A percentile compares a stretch with the other conserved stretches of the same genome.
phyloP scores from a whole-genome alignment of 768 basidiomycete genomes.

The Leucocoprinus birnbaumii region DNA sequence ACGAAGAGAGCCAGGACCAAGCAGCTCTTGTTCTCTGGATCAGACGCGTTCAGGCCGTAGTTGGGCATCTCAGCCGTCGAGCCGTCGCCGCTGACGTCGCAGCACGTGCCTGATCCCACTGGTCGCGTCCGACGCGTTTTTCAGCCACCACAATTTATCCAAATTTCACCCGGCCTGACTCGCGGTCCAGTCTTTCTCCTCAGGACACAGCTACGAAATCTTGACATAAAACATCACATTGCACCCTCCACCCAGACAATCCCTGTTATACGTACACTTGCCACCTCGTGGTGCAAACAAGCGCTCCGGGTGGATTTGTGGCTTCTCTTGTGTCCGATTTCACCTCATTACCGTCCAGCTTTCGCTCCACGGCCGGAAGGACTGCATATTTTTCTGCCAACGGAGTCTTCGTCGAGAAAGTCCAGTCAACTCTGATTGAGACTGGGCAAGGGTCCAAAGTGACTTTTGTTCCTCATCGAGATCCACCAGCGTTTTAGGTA shows the following conservation, averaged over 20 bases:
- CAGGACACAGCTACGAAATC: background rate
- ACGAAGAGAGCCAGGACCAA: background rate
- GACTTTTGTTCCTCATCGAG: conserved; percentile 7
- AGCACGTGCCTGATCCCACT: conserved; percentile 8
- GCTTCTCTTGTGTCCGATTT: background rate
- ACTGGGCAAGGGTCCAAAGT: background rate
- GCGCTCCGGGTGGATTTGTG: background rate
- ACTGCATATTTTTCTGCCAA: background rate
- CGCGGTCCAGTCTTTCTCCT: background rate
- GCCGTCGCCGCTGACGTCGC: background rate
- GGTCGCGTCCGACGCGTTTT: background rate
- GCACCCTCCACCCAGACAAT: background rate
- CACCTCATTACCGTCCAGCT: conserved; percentile 3
- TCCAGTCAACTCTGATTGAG: no score
- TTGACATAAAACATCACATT: conserved; percentile 9
- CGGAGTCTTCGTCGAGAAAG: background rate
- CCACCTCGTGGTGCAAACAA: conserved; percentile 7
- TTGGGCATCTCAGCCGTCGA: conserved; percentile 8
- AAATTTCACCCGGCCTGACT: background rate
- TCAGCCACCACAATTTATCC: background rate
- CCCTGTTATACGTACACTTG: conserved; percentile 7
- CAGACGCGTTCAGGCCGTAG: conserved; percentile 1
- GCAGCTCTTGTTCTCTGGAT: background rate
- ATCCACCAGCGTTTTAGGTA: conserved; percentile 1
- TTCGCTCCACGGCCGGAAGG: background rate